Evolutionary conservation across 345 rosid genomes (phyloP), one percentile per base, ranked within the genome.

Genomic region (Ceriops tagal): DNA sequence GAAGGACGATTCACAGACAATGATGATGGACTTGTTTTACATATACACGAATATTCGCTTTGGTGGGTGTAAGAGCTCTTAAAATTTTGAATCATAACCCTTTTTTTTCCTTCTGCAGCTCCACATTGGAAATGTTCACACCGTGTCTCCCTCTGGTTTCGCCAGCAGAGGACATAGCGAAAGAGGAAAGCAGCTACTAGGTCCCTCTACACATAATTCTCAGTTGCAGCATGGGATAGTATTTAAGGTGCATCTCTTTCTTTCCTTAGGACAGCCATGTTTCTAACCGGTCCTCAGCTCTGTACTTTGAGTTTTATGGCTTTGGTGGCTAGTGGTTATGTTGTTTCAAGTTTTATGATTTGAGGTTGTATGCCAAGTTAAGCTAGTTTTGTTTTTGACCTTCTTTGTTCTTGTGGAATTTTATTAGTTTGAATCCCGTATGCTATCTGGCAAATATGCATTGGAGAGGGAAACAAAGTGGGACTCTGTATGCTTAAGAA

Each of bases 391-490:
- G 22, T 46, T 60, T 0, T 21, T 2, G 19, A 28, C 46, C 34
- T 13, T 70, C 21, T 35, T 61, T 34, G 5, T 43, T 27, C 24
- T 32, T 39, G 16, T 39, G 47, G 16, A 11, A 39, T 39, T 39
- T 58, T 56, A 61, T 24, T 58, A 52, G 75, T 32, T 52, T 57
- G 69, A 47, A 67, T 71, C 81, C 26, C 61, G 56, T 52, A 52
- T 62, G 13, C 70, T 15, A 9, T 43, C 60, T 58, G 35, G 39
- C 20, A 81, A 68, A 35, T 64, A n/a, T 47, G 15, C 11, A 61
- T 30, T 60, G 65, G 66, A 66, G 60, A 39, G 56, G 1, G 52
- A 65, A 60, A 73, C 66, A 13, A 73, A 73, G 53, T 66, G 76
- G 76, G 71, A 65, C n/a, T 53, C 66, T 10, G 27, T 21, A 10